Conservation (phyloP, 2,329 filamentous ascomycete genomes). For the Fusarium cicatricum region DNA sequence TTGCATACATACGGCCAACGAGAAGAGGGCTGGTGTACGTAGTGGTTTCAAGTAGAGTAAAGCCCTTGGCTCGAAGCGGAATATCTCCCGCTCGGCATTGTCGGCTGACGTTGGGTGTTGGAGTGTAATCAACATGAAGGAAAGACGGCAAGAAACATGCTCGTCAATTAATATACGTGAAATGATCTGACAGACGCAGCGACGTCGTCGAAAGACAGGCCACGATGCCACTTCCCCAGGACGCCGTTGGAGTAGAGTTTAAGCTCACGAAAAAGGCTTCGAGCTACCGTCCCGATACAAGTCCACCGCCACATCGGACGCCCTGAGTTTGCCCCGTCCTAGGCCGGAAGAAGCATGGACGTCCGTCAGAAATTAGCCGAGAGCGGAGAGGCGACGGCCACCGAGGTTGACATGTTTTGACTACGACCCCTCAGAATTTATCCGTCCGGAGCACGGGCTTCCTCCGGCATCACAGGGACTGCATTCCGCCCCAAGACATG, state of each 20-base stretch:
- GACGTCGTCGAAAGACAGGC: neutral
- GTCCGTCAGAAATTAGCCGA: neutral
- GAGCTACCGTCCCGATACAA: neutral
- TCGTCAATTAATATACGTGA: neutral
- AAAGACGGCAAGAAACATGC: neutral
- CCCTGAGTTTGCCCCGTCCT: neutral
- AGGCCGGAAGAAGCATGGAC: neutral
- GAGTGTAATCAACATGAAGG: neutral
- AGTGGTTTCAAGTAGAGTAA: conserved; percentile 4
- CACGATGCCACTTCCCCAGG: neutral
- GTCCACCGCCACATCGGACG: neutral
- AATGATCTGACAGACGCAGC: no score
- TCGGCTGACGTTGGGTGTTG: neutral
- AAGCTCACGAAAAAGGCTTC: neutral
- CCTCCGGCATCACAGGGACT: neutral
- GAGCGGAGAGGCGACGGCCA: no score
- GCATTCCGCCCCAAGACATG: neutral
- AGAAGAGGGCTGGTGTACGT: conserved; percentile 1
- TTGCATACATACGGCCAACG: neutral
- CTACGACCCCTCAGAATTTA: neutral
- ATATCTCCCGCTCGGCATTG: neutral
- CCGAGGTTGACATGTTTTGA: neutral
- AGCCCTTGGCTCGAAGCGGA: neutral
- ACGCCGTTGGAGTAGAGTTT: neutral
- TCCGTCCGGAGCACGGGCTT: no score